Evolutionary conservation across 495 filamentous ascomycete species (phyloP).

Genomic region (Lasiosphaeria hispida): DNA sequence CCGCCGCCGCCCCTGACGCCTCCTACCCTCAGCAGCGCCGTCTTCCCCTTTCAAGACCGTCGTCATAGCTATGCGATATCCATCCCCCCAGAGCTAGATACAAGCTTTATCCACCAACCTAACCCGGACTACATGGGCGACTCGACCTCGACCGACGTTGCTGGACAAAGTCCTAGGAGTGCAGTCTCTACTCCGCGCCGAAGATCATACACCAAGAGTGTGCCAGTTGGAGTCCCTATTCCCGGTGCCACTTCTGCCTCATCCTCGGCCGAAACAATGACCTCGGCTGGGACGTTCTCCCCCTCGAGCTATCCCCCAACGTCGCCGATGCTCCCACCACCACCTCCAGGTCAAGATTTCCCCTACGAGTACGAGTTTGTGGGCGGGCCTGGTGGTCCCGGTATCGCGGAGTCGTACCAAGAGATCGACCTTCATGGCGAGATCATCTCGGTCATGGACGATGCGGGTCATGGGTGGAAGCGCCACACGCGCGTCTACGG

Average conservation of each 20-base stretch:
- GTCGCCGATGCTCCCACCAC: constrained; percentile 39
- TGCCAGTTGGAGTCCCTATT: constrained; percentile 36
- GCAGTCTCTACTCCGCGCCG: constrained; percentile 33
- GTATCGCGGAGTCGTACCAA: constrained; percentile 17
- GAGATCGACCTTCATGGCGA: constrained; percentile 44
- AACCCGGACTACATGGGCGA: constrained; percentile 39
- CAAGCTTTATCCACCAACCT: constrained; percentile 39
- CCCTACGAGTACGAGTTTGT: constrained; percentile 29
- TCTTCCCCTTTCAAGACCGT: constrained; percentile 39
- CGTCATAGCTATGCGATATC: constrained; percentile 39
- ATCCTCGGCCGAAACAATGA: constrained; percentile 21
- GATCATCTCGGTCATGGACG: constrained; percentile 45
- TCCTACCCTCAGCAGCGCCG: constrained; percentile 29
- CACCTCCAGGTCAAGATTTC: constrained; percentile 30
- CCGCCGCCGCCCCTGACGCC: constrained; percentile 42
- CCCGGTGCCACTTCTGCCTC: constrained; percentile 15
- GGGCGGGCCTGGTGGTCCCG: constrained; percentile 28
- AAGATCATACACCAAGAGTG: constrained; percentile 43
- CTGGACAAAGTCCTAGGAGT: constrained; percentile 26
- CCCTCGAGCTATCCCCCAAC: constrained; percentile 46
- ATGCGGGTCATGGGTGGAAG: constrained; percentile 45
- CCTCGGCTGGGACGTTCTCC: constrained; percentile 28
- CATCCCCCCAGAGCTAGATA: constrained; percentile 35
- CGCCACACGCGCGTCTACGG: constrained; percentile 52
- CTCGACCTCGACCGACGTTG: constrained; percentile 30